Evolutionary conservation across 1,284 basidiomycete species (phyloP), one percentile per base, ranked within the genome.

Genomic region (Apiotrichum siamense): DNA sequence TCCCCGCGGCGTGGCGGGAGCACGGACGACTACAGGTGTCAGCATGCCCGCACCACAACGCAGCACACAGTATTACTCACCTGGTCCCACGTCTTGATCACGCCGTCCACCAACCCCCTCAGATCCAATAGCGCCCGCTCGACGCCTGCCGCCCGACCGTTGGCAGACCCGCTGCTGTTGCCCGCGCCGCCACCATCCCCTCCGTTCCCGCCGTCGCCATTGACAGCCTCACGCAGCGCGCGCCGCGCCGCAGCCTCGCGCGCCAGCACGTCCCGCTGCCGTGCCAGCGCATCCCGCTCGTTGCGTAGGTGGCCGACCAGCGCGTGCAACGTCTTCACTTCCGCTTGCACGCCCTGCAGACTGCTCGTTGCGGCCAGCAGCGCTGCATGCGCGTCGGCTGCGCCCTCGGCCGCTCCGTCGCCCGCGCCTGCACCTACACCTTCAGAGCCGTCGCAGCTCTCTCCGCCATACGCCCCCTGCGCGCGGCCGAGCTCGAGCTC

Each of bases 81-180:
- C 51, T 65, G 59, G 31, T 66, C 58, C 70, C 70, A 72, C 13
- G 57, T 49, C 40, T 60, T 60, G 18, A 70, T 58, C 29, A 65
- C 64, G 3, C 60, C 59, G 47, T 70, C 66, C 2, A 72, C 51
- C 62, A 69, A 61, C n/a, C 64, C 60, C 24, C 68, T 58, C 3
- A 72, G 57, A 35, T 72, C 68, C 42, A 68, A 46, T 41, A 72
- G 55, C 3, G 65, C 64, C 20, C 63, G 62, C 38, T 69, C 67
- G 5, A 64, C 62, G 3, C 60, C 61, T 4, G 55, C 53, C 5
- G 57, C 52, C 25, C 47, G 40, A n/a, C n/a, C n/a, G n/a, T n/a
- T n/a, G n/a, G n/a, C n/a, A n/a, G n/a, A n/a, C n/a, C n/a, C n/a
- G n/a, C n/a, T n/a, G n/a, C n/a, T n/a, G n/a, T n/a, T n/a, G n/a